Evolutionary conservation across 129 eudicot species (phyloP).

Genomic region (Artemisia argyi): DNA sequence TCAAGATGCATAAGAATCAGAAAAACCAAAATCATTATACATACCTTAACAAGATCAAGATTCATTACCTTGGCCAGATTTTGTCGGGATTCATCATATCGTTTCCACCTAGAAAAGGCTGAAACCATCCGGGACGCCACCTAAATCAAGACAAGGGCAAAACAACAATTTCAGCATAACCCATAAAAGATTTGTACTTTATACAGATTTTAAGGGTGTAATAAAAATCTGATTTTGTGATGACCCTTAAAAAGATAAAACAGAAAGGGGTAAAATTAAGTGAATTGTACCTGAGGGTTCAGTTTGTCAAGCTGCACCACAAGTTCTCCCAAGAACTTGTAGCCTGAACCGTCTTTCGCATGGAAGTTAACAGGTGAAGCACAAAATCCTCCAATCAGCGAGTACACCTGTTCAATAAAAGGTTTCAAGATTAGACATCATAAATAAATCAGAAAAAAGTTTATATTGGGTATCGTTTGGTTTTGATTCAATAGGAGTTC

Average conservation of each 20-base stretch:
- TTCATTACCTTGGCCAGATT: conserved; percentile 70
- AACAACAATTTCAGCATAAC: conserved; percentile 3
- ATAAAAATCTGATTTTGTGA: conserved; percentile 6
- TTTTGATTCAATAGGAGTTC: no score
- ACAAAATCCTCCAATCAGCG: conserved; percentile 88
- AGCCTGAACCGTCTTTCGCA: conserved; percentile 92
- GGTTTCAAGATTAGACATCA: neutral
- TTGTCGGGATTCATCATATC: conserved; percentile 88
- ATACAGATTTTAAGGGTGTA: neutral
- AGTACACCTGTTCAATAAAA: conserved; percentile 55
- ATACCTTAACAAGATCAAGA: neutral
- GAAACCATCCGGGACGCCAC: conserved; percentile 94
- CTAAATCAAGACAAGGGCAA: conserved; percentile 35
- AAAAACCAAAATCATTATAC: neutral
- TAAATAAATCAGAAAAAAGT: neutral
- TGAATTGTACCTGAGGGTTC: conserved; percentile 82
- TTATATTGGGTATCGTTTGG: no score
- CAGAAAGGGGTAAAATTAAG: neutral
- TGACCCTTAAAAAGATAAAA: neutral
- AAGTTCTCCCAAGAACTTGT: conserved; percentile 81
- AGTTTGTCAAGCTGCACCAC: conserved; percentile 90
- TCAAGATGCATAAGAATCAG: neutral
- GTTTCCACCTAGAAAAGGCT: conserved; percentile 96
- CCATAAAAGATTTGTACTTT: neutral
- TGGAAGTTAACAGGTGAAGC: conserved; percentile 92